Evolutionary conservation across 2,329 filamentous ascomycete genomes (phyloP).

Genomic region (Hypoxylon sp.): DNA sequence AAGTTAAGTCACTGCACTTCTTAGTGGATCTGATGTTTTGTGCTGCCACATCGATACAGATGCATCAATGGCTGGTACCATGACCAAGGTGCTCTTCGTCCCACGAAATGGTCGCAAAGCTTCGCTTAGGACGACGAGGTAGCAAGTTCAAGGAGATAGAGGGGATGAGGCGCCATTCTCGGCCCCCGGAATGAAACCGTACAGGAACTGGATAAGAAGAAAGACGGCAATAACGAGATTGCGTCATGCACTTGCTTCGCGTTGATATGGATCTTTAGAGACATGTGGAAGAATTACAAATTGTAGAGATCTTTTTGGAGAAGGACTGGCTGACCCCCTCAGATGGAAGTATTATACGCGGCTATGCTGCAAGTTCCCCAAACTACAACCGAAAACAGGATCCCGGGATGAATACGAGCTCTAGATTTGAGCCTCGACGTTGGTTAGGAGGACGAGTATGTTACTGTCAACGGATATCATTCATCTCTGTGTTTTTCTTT

Average conservation of each 20-base stretch:
- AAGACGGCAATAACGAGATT: constrained; percentile 30
- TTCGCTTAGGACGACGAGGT: constrained; percentile 28
- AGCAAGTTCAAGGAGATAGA: constrained; percentile 24
- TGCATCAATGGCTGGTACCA: constrained; percentile 22
- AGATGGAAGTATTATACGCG: constrained; percentile 14
- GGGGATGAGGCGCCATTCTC: constrained; percentile 33
- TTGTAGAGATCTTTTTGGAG: constrained; percentile 29
- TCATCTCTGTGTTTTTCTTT: constrained; percentile 6
- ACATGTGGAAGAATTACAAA: constrained; percentile 38
- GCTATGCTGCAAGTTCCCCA: constrained; percentile 7
- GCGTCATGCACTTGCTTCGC: constrained; percentile 39
- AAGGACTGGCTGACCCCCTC: neutral
- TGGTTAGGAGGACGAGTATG: constrained; percentile 5
- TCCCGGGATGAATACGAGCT: constrained; percentile 11
- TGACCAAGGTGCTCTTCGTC: constrained; percentile 7
- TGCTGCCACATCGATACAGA: constrained; percentile 34
- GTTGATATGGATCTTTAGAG: constrained; percentile 34
- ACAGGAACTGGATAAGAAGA: constrained; percentile 27
- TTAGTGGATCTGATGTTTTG: constrained; percentile 35
- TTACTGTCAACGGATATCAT: constrained; percentile 10
- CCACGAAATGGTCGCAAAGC: constrained; percentile 30
- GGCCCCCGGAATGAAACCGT: constrained; percentile 43
- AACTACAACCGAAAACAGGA: constrained; percentile 16
- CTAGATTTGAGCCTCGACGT: constrained; percentile 8
- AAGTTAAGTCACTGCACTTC: constrained; percentile 36